A percentile compares a stretch with the other conserved stretches of the same genome.
Conservation (phyloP, 345 rosid genomes). For the Theobroma cacao region DNA sequence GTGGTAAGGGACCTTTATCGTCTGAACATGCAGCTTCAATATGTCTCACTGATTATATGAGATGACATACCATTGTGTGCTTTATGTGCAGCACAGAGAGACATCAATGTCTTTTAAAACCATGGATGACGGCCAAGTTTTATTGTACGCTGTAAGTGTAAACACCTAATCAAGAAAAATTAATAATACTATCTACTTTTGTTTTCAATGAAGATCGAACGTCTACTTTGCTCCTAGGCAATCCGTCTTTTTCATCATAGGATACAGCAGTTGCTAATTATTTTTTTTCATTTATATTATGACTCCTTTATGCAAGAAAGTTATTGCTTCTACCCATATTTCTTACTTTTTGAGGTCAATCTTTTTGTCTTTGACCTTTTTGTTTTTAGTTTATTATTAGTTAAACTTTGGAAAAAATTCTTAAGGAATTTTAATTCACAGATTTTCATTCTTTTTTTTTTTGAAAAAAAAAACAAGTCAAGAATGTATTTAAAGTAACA, state of each 20-base stretch:
- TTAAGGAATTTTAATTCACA: not conserved
- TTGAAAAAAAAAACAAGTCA: too few relatives aligned
- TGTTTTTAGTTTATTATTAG: not conserved
- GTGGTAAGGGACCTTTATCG: constrained; percentile 50
- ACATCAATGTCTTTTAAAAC: constrained; percentile 95
- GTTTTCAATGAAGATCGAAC: not conserved
- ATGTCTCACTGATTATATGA: constrained; percentile 1
- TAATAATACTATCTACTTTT: not conserved
- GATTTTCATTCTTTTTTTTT: too few relatives aligned
- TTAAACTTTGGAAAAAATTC: not conserved
- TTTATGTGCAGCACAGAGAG: constrained; percentile 74
- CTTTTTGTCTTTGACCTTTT: not conserved
- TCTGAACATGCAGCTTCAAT: not conserved
- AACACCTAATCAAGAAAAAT: not conserved
- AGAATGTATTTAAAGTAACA: not conserved
- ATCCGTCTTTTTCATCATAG: not conserved
- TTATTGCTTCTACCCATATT: not conserved
- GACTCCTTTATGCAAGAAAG: not conserved
- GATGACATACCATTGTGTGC: constrained; percentile 2
- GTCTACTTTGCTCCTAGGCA: not conserved
- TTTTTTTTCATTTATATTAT: not conserved
- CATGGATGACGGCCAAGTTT: constrained; percentile 96
- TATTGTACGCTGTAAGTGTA: constrained; percentile 69
- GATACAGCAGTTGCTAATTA: not conserved
- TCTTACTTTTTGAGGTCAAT: not conserved